Evolutionary conservation across 176 grass and related monocot genomes (phyloP), one percentile per base, ranked within the genome.

Genomic region (Metroxylon sagu): DNA sequence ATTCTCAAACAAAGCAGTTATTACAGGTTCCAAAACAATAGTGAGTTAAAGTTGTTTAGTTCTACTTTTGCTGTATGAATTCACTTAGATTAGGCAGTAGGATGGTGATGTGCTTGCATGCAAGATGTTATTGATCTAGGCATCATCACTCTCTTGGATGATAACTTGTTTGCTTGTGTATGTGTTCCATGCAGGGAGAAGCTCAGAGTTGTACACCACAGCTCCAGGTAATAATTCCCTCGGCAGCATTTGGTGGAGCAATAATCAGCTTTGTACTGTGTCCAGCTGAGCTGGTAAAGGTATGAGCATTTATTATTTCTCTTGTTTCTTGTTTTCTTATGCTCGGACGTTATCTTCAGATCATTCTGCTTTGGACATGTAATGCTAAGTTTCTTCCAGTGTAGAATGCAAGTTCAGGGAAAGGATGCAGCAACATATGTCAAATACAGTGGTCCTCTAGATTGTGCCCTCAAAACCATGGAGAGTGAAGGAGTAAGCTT

Each of bases 331-430:
- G 2, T 39, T 43, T 43, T 43, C 35, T 43, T 43, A 43, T 43
- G 10, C 1, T 10, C 8, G 2, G 35, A 10, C 8, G 8, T 43
- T 12, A 43, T 43, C 35, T 43, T 43, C 12, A 12, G 10, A 43
- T 43, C 35, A 43, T 10, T 60, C 4, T 62, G 18, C 60, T 69
- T 59, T 83, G 75, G 60, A 79, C 63, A 80, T 85, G 62, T 82
- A 83, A 89, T 76, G 56, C 60, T 50, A 64, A 90, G 71, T 80
- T 30, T 52, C 84, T 26, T 96, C 68, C 86, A 96, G 86, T 90
- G 91, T 85, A 96, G 91, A 83, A 96, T 96, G 86, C 86, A 96
- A 96, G 91, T 90, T 75, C 91, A 96, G 85, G 91, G 91, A 57
- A 96, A 90, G 77, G 72, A 84, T 58, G 17, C 69, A 31, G 5